These are phyloP conservation scores for Parmelia sp. DNA, from an alignment of 495 filamentous ascomycete genomes.

Conservation along the genomic window DNA sequence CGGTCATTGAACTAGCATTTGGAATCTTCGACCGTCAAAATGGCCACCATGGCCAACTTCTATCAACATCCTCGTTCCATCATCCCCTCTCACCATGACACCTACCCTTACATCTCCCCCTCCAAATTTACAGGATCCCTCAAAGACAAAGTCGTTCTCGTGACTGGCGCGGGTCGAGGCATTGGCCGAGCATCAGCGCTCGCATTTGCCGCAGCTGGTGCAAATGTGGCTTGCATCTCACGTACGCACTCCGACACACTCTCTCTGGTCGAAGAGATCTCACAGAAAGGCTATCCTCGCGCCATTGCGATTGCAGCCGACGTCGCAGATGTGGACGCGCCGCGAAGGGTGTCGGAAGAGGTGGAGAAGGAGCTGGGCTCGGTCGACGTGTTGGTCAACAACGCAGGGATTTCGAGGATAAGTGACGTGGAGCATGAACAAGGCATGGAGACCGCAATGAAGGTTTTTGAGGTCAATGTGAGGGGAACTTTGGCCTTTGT, in stretches of 20 bases:
- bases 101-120: conserved; percentile 30
- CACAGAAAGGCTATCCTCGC: conserved; percentile 19
- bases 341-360: conserved; percentile 13
- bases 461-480: conserved; percentile 25
- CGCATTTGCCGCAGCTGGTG: conserved; percentile 61
- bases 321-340: conserved; percentile 20
- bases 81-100: conserved; percentile 11
- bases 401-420: conserved; percentile 20
- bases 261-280: conserved; percentile 17
- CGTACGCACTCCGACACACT: conserved; percentile 19
- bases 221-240: conserved; percentile 50
- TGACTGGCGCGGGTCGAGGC: conserved; percentile 64
- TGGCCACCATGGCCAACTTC: conserved; percentile 13
- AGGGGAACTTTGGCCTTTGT: conserved; percentile 24
- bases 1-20: not conserved
- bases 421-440: conserved; percentile 25
- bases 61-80: conserved; percentile 11
- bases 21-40: not conserved
- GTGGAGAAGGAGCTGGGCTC: conserved; percentile 23
- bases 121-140: conserved; percentile 39
- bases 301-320: conserved; percentile 25
- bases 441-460: conserved; percentile 24
- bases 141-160: conserved; percentile 60
- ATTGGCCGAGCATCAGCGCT: conserved; percentile 66
- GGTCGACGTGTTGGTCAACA: conserved; percentile 32